phyloP scores from a whole-genome alignment of 345 rosid genomes.

The Chamaenerion angustifolium region DNA sequence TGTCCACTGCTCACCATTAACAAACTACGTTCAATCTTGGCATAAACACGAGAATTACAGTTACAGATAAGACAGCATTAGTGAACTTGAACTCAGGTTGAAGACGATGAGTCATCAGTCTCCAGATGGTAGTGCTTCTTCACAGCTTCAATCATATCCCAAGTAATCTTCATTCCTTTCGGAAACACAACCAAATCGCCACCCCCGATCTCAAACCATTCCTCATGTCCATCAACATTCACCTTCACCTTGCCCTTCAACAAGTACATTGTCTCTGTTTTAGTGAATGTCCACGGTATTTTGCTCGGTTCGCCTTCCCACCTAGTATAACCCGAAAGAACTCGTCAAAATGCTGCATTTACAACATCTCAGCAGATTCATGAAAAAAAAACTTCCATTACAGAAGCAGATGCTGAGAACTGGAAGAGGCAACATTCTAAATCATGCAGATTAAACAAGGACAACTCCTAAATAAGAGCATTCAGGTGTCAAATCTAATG shows the following conservation, averaged over 20 bases:
- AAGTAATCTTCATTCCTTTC: constrained; percentile 34
- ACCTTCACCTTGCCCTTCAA: constrained; percentile 30
- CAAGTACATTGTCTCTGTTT: constrained; percentile 31
- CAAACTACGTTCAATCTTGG: too few relatives aligned
- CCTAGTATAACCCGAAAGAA: constrained; percentile 11
- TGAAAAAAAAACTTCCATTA: too few relatives aligned
- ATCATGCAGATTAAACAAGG: too few relatives aligned
- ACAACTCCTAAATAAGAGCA: too few relatives aligned
- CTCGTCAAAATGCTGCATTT: not conserved
- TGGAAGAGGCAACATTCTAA: too few relatives aligned
- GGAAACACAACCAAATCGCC: constrained; percentile 40
- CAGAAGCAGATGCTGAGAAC: too few relatives aligned
- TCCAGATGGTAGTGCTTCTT: constrained; percentile 30
- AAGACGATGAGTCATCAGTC: constrained; percentile 1
- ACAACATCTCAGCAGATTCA: not conserved
- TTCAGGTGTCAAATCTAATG: too few relatives aligned
- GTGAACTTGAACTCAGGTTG: too few relatives aligned
- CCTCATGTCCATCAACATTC: constrained; percentile 23
- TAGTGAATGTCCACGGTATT: constrained; percentile 28
- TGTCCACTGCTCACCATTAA: too few relatives aligned
- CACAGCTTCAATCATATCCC: constrained; percentile 31
- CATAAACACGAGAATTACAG: too few relatives aligned
- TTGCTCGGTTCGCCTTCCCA: constrained; percentile 24
- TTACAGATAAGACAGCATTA: too few relatives aligned
- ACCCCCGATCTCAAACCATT: constrained; percentile 24